phyloP scores from a whole-genome alignment of 164 flowering plant genomes.

The Kalanchoe fedtschenkoi region DNA sequence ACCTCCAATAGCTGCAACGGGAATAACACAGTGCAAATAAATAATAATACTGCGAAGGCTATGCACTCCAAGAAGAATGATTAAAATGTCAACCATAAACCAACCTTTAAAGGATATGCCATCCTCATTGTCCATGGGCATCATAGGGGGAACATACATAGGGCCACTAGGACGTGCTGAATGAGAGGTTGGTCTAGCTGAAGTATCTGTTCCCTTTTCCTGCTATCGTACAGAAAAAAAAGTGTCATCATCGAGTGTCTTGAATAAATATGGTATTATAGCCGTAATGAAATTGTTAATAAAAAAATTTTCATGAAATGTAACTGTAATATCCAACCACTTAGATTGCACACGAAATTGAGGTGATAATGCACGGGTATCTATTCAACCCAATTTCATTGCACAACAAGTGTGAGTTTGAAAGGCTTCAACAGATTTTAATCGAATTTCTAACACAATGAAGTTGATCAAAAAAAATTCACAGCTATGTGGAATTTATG shows the following conservation, averaged over 20 bases:
- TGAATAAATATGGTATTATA: neutral
- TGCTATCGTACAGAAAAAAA: slow-evolving; percentile 15
- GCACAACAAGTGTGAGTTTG: neutral
- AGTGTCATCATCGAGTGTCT: neutral
- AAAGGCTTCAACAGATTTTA: neutral
- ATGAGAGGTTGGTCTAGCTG: slow-evolving; percentile 40
- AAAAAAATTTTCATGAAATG: too few relatives aligned
- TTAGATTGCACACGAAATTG: neutral
- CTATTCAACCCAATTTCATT: neutral
- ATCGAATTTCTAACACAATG: neutral
- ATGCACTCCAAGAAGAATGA: neutral
- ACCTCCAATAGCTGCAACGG: slow-evolving; percentile 45
- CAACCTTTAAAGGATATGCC: slow-evolving; percentile 62
- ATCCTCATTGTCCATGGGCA: slow-evolving; percentile 59
- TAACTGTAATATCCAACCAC: neutral
- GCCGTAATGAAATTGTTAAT: neutral
- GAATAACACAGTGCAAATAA: neutral
- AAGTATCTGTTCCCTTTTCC: slow-evolving; percentile 59
- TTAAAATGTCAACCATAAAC: neutral
- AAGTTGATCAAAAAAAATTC: neutral
- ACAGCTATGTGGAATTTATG: neutral
- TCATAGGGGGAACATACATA: slow-evolving; percentile 42
- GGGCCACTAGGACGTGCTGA: slow-evolving; percentile 45
- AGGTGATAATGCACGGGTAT: neutral
- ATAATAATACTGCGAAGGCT: too few relatives aligned